phyloP scores from a whole-genome alignment of 441 rosid species.

The Pelargonium fulgidum region DNA sequence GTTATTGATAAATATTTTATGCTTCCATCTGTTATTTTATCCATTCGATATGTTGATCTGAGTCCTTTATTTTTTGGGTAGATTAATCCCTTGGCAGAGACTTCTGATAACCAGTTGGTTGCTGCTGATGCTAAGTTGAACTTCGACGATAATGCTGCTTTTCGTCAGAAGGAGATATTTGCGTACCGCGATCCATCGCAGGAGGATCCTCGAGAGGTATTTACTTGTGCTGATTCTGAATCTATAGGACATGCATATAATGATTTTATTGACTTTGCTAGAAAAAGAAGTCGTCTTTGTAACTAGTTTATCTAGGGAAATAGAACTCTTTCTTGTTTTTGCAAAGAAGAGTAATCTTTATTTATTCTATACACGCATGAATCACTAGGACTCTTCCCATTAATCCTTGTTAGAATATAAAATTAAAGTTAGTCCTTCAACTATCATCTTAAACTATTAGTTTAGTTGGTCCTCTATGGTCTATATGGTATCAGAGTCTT shows the following conservation, averaged over 20 bases:
- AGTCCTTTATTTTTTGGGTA: slow-evolving; percentile 25
- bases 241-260: background rate
- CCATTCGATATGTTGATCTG: slow-evolving; percentile 9
- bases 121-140: slow-evolving; percentile 99
- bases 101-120: slow-evolving; percentile 67
- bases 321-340: background rate
- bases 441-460: too few species aligned
- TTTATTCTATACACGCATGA: too few species aligned
- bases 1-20: too few species aligned
- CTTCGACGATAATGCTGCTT: slow-evolving; percentile 96
- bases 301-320: background rate
- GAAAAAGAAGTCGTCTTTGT: background rate
- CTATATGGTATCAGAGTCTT: too few species aligned
- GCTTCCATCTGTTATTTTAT: background rate
- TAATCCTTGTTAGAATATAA: too few species aligned
- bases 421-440: too few species aligned
- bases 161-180: slow-evolving; percentile 73
- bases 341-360: too few species aligned
- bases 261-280: background rate
- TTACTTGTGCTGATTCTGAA: background rate
- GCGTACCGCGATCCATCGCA: slow-evolving; percentile 82
- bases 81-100: slow-evolving; percentile 97
- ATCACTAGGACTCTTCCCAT: too few species aligned
- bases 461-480: too few species aligned
- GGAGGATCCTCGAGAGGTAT: slow-evolving; percentile 96